Evolutionary conservation across 306 rosid genomes (phyloP), one percentile per base, ranked within the genome.

Genomic region (Ochetophila trinervis): DNA sequence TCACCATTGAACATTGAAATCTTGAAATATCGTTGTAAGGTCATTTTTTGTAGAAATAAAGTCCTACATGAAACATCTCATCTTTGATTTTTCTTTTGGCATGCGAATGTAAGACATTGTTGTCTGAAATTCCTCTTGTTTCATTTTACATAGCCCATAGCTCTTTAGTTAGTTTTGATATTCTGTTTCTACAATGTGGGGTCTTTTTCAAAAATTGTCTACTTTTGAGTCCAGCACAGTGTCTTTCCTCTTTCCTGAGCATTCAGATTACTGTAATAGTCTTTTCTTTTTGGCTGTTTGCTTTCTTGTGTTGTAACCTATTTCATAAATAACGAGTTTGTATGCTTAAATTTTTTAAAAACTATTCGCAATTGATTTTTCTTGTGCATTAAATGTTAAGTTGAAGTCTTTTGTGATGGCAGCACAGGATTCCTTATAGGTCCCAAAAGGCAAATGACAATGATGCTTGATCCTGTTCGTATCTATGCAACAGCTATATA

Each of bases 381-480:
- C 73, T 24, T 51, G 68, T 56, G 53, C 64, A 45, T 72, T 47
- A 47, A 60, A 70, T 77, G 63, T 79, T 82, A 77, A 82, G 67
- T 69, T 66, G 57, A 37, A 63, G 23, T 73, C 57, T 64, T 59
- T 76, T 72, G 68, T 78, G 32, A 49, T 87, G 88, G 88, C 96
- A 92, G 98, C 95, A 92, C 98, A 74, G 95, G 89, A 68, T 92
- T 92, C 71, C 93, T 92, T 59, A 80, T 92, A 19, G 98, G 98
- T 62, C 98, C 98, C 42, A 85, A 89, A 77, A 78, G 93, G 67
- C 98, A 92, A 75, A 65, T 92, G 68, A 75, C 95, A 15, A 92
- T 92, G 98, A 92, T 92, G 98, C 96, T 92, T 55, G 98, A 92
- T 66, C 96, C 98, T 69, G 95, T 79, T 78, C 98, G 98, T 21